Base-by-base conservation (phyloP, 1,284 basidiomycete genomes). In the Marasmius tenuissimus region DNA sequence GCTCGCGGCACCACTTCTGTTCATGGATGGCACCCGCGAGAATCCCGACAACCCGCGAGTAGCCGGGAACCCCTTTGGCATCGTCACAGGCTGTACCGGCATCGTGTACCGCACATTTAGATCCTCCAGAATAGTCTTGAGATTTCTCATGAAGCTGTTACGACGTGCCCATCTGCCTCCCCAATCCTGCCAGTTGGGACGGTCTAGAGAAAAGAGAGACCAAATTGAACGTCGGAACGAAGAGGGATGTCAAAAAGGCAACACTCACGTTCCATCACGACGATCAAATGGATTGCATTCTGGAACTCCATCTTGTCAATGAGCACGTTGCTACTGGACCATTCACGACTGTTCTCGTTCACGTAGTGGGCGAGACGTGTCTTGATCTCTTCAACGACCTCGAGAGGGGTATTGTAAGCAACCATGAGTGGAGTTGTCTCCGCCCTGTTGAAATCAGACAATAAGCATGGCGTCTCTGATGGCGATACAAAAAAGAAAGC, bases 141-240 rank as follows among this genome's bases (percentile, higher is more conserved):
- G 78, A 68, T 88, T 74, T 58, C 87, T 82, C 88, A 92, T 91
- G 72, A 92, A 89, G 34, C 74, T 77, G 11, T 83, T 92, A 63
- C 89, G 85, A 50, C 89, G 84, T 10, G 76, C 78, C 89, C 88
- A 93, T 60, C 92, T 81, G 12, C 85, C 90, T 58, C 89, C 91
- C 92, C 92, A 94, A 67, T 93, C 91, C 72, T 94, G 92, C 92
- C 92, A 94, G 71, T 93, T 93, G 45, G 87, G 81, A 60, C 88
- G 86, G 73, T 91, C 88, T 89, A 16, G 49, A 22, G n/a, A 33
- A 42, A 49, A 65, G 37, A 34, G 22, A 57, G 59, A 61, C 14
- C 40, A 14, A 20, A 49, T 10, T 49, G 9, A 40, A 42, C 6
- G 20, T 34, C 39, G 49, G 33, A 45, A 59, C 47, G 47, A 42